These are phyloP conservation scores for Taiozyma sp. DNA, from an alignment of 1,139 yeast species.

Conservation along the genomic window DNA sequence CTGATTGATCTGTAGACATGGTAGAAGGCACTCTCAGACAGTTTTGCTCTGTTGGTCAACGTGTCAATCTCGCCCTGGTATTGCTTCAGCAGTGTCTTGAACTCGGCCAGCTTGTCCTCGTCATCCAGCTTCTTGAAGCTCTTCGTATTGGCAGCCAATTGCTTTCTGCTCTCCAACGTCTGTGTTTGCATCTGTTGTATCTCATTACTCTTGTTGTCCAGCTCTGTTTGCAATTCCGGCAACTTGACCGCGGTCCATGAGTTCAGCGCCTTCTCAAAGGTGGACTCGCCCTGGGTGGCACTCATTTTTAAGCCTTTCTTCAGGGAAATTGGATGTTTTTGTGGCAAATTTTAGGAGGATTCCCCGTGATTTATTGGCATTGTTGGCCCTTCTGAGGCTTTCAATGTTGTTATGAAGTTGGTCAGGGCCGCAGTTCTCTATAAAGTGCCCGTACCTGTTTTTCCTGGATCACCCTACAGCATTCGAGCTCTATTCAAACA, in stretches of 20 bases:
- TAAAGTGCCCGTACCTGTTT: no score
- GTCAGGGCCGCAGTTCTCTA: background rate
- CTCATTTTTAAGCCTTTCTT: background rate
- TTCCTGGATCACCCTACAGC: background rate
- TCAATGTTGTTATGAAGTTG: background rate
- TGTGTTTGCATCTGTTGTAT: constrained; percentile 66
- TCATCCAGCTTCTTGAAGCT: constrained; percentile 71
- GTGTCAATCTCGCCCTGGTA: constrained; percentile 88
- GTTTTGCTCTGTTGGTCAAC: constrained; percentile 73
- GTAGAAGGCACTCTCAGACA: constrained; percentile 68
- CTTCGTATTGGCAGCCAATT: constrained; percentile 76
- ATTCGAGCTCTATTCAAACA: background rate
- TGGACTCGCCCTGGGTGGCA: constrained; percentile 16
- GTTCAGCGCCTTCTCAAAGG: constrained; percentile 60
- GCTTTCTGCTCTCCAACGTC: constrained; percentile 67
- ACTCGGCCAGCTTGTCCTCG: constrained; percentile 56
- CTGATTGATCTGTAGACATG: constrained; percentile 71
- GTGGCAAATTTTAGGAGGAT: background rate
- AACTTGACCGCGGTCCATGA: constrained; percentile 77
- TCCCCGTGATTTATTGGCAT: background rate
- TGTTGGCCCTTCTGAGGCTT: no score
- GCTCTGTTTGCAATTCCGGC: constrained; percentile 58
- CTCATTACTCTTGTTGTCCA: constrained; percentile 73
- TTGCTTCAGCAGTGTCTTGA: constrained; percentile 66
- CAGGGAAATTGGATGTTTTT: background rate